Evolutionary conservation across 1,284 basidiomycete genomes (phyloP).

Genomic region (Boletus holoroseus): DNA sequence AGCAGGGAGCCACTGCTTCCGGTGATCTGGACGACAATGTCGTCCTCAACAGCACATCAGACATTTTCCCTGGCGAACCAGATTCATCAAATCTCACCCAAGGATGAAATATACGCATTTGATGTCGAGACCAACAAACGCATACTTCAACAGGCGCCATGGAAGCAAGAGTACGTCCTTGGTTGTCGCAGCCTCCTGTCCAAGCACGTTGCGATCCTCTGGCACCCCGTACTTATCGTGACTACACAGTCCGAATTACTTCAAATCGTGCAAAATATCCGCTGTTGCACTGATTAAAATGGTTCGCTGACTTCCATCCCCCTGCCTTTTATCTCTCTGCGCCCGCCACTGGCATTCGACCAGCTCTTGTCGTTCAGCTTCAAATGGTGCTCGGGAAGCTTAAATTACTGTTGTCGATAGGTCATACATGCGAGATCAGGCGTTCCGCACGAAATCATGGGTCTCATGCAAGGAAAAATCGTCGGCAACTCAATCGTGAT

Average conservation of each 20-base stretch:
- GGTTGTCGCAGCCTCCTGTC: constrained; percentile 4
- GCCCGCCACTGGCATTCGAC: neutral
- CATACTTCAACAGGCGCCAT: constrained; percentile 73
- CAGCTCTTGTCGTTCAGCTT: neutral
- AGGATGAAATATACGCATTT: constrained; percentile 80
- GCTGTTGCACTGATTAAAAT: constrained; percentile 97
- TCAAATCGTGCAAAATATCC: constrained; percentile 92
- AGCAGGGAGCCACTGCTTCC: neutral
- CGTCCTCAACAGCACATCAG: constrained; percentile 56
- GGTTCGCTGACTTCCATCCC: constrained; percentile 45
- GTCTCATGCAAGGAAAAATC: constrained; percentile 97
- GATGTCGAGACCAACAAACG: constrained; percentile 68
- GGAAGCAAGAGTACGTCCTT: constrained; percentile 73
- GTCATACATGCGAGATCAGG: constrained; percentile 97
- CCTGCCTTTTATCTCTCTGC: neutral
- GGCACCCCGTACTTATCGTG: constrained; percentile 2
- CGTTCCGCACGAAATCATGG: constrained; percentile 98
- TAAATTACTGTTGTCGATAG: constrained; percentile 38
- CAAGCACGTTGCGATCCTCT: neutral
- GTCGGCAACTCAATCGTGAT: constrained; percentile 83
- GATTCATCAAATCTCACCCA: constrained; percentile 60
- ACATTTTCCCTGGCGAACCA: constrained; percentile 84
- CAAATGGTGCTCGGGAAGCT: neutral
- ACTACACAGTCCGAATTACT: constrained; percentile 75
- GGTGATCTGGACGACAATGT: constrained; percentile 20